Base-by-base conservation (phyloP, 2,329 filamentous ascomycete species). In the Alternaria burnsii region DNA sequence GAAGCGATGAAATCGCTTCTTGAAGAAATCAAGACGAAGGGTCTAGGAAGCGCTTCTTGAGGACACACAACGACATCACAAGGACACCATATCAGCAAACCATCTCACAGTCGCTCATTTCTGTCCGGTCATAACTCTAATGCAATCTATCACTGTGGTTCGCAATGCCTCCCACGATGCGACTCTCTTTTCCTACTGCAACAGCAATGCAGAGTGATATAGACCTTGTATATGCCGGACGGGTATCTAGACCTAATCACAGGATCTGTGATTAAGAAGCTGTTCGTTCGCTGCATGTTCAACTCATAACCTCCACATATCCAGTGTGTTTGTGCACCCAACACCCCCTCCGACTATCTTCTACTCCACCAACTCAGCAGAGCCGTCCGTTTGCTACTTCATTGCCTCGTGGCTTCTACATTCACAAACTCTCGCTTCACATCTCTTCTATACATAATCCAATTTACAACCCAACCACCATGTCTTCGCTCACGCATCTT, bases 361-460 rank as follows among this genome's bases (percentile, higher is more conserved):
- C 46, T 40, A 34, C 14, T 4, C 8, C 14, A 40, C 8, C 9
- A 40, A 26, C 30, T 32, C 5, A 43, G 14, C 30, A 36, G 9
- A 6, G 7, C 16, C n/a, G 22, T 22, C 28, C 34, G 43, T 26
- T 44, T 34, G 22, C 50, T 30, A 42, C 41, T 30, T 28, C 14
- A 28, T 28, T 34, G 28, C 5, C 22, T 36, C 12, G 22, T 34
- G n/a, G n/a, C n/a, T 5, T 30, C 20, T 26, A 34, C 7, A 50
- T 44, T 43, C 32, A 59, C 55, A 59, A 40, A 38, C 26, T 22
- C 14, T 28, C 26, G 18, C 28, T 47, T 59, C 56, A 62, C 46
- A 14, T 18, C 16, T 8, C 12, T 28, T 28, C 16, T 9, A 7
- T 38, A 8, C 28, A 44, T 52, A 51, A 30, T 11, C 9, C 40